Base-by-base conservation (phyloP, 208 protist genomes). In the Trypanosoma conorhini region DNA sequence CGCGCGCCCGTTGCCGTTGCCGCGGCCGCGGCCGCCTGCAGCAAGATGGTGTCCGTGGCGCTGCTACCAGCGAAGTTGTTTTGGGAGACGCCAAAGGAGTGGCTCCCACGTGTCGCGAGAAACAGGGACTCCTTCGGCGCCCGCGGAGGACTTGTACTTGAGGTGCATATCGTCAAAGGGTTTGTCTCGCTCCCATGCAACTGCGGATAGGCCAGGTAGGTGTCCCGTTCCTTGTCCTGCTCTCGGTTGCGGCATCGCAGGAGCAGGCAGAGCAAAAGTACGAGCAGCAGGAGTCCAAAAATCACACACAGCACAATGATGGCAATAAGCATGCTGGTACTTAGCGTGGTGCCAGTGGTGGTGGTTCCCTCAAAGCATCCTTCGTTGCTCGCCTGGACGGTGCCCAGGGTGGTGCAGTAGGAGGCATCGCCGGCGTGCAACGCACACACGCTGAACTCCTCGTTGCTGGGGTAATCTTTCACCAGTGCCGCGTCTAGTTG, bases 361-460 rank as follows among this genome's bases (percentile, higher is more conserved):
- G 21, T 30, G 22, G n/a, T 51, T 31, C 21, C 52, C 28, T 42
- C 40, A 38, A 8, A 35, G 50, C 67, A 82, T 72, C 72, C 79
- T 48, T 81, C 66, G 15, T 48, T 73, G 58, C 33, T 71, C 67
- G 80, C 74, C 42, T 65, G 55, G 28, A 80, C 62, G 62, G n/a
- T 22, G 30, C 71, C 72, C 55, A 90, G 44, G 15, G 80, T 89
- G 35, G 71, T 72, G 77, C 88, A 91, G 74, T 87, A 82, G 15
- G 66, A 57, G 42, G 51, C 35, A 76, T 93, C 79, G 26, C 15
- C 61, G 52, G 67, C 26, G 69, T 75, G 74, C 83, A 75, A 88
- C 67, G 72, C 79, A 72, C 88, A 93, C 60, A 93, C 38, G 59
- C 59, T 76, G 65, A 81, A 89, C 21, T 62, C 48, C 28, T 82